Evolutionary conservation across 75 land plant species (phyloP), one percentile per base, ranked within the genome.

Genomic region (Cryptomeria japonica): DNA sequence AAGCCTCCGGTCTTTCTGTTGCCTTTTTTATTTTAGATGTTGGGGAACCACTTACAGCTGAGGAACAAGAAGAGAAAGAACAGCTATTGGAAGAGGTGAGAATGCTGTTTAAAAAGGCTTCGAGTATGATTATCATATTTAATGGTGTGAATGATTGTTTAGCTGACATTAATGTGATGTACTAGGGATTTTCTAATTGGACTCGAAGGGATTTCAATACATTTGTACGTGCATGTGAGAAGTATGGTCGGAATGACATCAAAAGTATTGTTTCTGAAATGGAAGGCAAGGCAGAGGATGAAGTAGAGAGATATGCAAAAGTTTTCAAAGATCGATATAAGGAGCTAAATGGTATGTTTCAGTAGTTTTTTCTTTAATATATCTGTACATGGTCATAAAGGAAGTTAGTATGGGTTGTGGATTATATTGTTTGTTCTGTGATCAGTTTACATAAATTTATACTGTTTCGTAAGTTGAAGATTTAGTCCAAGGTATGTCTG

Each of bases 191-290:
- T 85, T 94, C 99, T 19, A 91, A 91, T 83, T 98, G 99, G 99
- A 94, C 95, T 58, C 93, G 99, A 56, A 93, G 95, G 89, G 99
- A 98, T 89, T 98, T 98, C 93, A 95, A 95, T 88, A 92, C 95
- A 34, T 98, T 97, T 90, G 95, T 98, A 75, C 93, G 99, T 86
- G 99, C 99, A 49, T 98, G 99, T 92, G 99, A 98, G 91, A 98
- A 98, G 86, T 97, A 98, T 93, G 99, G 99, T 2, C 92, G 99
- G 39, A 91, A 90, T 89, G 99, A 98, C 90, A 92, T 98, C 44
- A 91, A 89, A 89, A 94, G 92, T 87, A 98, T 98, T 92, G 99
- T 99, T 83, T 89, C 90, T 90, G 99, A 98, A 86, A 94, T 98
- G 96, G 99, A 98, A 91, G 99, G 99, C 1, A 98, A 98, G 90